Evolutionary conservation across 768 basidiomycete species (phyloP), one percentile per base, ranked within the genome.

Genomic region (Sutorius australiensis): DNA sequence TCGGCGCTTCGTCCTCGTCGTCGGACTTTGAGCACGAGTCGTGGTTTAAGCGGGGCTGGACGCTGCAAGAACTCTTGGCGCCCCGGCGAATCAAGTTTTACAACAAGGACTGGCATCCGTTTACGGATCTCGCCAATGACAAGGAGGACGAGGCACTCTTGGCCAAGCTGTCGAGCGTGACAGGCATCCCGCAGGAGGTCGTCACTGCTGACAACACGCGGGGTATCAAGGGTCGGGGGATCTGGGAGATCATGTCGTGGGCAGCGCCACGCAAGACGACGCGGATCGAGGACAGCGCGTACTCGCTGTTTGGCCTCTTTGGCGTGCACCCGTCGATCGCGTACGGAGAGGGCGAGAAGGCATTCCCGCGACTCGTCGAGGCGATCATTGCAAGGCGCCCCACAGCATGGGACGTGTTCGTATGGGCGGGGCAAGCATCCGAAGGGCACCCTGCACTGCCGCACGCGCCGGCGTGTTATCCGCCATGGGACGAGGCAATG

Each of bases 321-420:
- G 50, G 59, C 24, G 55, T 68, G 31, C 48, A 54, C 48, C 48
- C 61, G 16, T 42, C 60, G 6, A 55, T 70, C 44, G 46, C 55
- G 31, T 70, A 70, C 33, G 70, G 69, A 9, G 70, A 70, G 28
- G 70, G 69, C 10, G 59, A 58, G 24, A 62, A 41, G 16, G 68
- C 69, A 0, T 72, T 70, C 39, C 60, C 56, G 38, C 57, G 63
- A 41, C 56, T 70, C 3, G 37, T 65, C n/a, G 57, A 60, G 33
- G 60, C 50, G 11, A 56, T 69, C 17, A 31, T 55, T 17, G 46
- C 38, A 9, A 49, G 49, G 17, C 27, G 42, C 5, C 54, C 32
- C 13, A 13, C 37, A 0, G 14, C 37, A 0, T 69, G 65, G 67
- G 66, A 67, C 28, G 55, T 56, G 3, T 67, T 67, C 42, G 66